phyloP scores from a whole-genome alignment of 1,139 yeast species.

The Kurtzmaniella quercitrusa region DNA sequence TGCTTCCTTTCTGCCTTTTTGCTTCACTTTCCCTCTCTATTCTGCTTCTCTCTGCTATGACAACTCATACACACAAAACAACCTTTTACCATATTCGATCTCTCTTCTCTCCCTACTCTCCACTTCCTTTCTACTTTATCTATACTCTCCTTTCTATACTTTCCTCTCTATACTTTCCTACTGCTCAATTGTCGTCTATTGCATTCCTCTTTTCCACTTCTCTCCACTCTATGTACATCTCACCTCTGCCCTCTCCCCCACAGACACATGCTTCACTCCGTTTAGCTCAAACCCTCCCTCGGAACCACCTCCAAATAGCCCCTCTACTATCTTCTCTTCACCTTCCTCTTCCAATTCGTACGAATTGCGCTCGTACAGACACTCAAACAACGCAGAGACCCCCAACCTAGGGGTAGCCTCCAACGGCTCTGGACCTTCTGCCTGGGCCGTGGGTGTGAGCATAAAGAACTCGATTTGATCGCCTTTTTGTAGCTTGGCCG shows the following conservation, averaged over 20 bases:
- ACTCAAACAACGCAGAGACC: slow-evolving; percentile 18
- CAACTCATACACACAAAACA: too few species aligned
- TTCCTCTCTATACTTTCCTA: too few species aligned
- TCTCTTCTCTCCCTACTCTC: too few species aligned
- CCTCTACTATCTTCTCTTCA: slow-evolving; percentile 13
- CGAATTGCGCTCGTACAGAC: slow-evolving; percentile 27
- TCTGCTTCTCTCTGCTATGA: too few species aligned
- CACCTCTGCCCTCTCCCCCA: slow-evolving; percentile 30
- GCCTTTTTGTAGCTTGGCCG: slow-evolving; percentile 42
- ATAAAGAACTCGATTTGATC: slow-evolving; percentile 45
- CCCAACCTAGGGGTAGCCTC: too few species aligned
- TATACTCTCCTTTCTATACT: too few species aligned
- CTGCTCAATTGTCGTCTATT: too few species aligned
- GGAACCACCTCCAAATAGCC: slow-evolving; percentile 42
- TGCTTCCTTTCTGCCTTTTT: too few species aligned
- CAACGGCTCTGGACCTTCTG: slow-evolving; percentile 15
- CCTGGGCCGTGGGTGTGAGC: slow-evolving; percentile 45
- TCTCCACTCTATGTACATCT: not conserved
- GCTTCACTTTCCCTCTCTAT: too few species aligned
- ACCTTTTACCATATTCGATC: too few species aligned
- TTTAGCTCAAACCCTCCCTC: slow-evolving; percentile 42
- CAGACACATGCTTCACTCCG: slow-evolving; percentile 35
- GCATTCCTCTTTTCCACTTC: not conserved
- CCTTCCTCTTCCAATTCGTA: slow-evolving; percentile 13
- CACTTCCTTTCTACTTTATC: too few species aligned